Conservation (phyloP, 331 rosid genomes). For the Arachis monticola region DNA sequence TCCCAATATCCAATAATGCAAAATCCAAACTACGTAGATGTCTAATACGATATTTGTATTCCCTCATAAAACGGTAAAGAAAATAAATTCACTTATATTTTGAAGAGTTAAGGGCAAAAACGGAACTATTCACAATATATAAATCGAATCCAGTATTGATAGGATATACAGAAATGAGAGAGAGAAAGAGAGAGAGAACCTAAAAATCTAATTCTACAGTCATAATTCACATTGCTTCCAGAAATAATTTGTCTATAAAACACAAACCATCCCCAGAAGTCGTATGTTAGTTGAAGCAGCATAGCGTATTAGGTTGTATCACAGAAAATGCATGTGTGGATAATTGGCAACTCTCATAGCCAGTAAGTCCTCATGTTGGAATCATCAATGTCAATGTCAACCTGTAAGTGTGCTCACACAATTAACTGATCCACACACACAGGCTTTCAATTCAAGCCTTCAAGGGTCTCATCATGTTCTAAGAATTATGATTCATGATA, state of each 20-base stretch:
- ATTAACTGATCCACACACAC: conserved; percentile 11
- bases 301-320: conserved; percentile 22
- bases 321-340: conserved; percentile 3
- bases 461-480: neutral
- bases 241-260: conserved; percentile 51
- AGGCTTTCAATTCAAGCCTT: neutral
- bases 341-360: conserved; percentile 42
- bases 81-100: neutral
- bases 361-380: conserved; percentile 60
- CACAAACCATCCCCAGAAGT: conserved; percentile 52
- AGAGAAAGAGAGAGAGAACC: conserved; percentile 16
- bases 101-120: conserved; percentile 5
- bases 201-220: conserved; percentile 34
- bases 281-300: conserved; percentile 50
- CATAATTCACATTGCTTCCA: conserved; percentile 47
- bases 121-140: conserved; percentile 54
- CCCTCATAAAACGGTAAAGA: neutral
- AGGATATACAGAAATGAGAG: conserved; percentile 42
- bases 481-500: conserved; percentile 7
- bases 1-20: neutral
- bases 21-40: neutral
- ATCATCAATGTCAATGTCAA: conserved; percentile 59
- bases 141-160: conserved; percentile 29
- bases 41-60: neutral
- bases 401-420: conserved; percentile 43